Percentiles rank a stretch among this genome's conserved stretches.
phyloP scores from a whole-genome alignment of 2,329 filamentous ascomycete genomes.

The Paracoccidioides brasiliensis region DNA sequence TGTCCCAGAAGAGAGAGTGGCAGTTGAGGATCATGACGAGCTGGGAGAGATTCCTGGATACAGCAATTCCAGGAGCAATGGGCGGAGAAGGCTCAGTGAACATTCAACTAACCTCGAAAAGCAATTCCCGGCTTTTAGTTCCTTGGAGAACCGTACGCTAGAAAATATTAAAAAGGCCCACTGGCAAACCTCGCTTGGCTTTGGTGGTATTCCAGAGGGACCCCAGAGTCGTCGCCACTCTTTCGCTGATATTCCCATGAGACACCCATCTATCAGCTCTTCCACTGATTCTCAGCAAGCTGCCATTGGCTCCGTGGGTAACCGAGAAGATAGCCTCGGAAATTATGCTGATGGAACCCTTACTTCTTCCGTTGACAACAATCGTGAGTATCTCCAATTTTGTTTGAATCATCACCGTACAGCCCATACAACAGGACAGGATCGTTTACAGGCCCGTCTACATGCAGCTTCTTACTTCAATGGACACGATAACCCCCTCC shows the following conservation, averaged over 20 bases:
- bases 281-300: constrained; percentile 21
- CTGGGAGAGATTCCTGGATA: constrained; percentile 28
- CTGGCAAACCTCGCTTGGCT: constrained; percentile 39
- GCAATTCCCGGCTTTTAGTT: constrained; percentile 24
- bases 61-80: constrained; percentile 25
- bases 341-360: constrained; percentile 25
- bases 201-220: constrained; percentile 33
- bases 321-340: constrained; percentile 26
- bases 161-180: constrained; percentile 36
- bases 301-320: constrained; percentile 14
- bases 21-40: constrained; percentile 34
- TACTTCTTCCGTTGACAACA: constrained; percentile 27
- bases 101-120: constrained; percentile 30
- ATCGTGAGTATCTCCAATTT: constrained; percentile 31
- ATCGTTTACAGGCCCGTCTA: constrained; percentile 27
- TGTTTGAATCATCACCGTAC: constrained; percentile 21
- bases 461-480: constrained; percentile 34
- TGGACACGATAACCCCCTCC: constrained; percentile 25
- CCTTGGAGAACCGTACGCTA: constrained; percentile 31
- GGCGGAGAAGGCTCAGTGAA: constrained; percentile 32
- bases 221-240: constrained; percentile 40
- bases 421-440: constrained; percentile 23
- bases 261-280: constrained; percentile 32
- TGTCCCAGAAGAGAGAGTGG: constrained; percentile 32
- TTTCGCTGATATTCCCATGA: constrained; percentile 38